These are phyloP conservation scores for Croton laevigatus DNA, from an alignment of 441 rosid genomes.

Conservation along the genomic window DNA sequence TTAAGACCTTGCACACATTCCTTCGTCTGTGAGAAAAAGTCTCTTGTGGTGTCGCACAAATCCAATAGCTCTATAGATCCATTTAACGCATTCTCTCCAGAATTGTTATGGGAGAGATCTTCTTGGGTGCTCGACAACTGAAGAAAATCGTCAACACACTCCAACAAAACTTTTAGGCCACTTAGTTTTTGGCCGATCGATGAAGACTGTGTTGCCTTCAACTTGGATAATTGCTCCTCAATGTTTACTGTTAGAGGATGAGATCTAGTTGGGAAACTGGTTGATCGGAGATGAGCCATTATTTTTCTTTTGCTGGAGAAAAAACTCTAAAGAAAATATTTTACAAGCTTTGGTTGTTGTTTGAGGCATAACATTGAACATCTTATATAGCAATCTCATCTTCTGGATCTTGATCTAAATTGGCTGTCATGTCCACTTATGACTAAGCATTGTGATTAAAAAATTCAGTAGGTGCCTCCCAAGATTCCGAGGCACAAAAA, in stretches of 20 bases:
- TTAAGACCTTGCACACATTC: constrained; percentile 7
- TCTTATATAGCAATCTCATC: neutral
- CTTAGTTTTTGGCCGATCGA: neutral
- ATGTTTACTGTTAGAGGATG: constrained; percentile 9
- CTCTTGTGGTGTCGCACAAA: constrained; percentile 8
- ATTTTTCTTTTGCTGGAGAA: neutral
- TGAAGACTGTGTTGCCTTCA: neutral
- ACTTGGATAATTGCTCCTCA: neutral
- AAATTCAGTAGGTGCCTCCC: too few species aligned
- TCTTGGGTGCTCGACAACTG: neutral
- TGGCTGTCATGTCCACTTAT: neutral
- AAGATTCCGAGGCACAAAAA: neutral
- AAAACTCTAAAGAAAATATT: neutral
- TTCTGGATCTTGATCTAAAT: neutral
- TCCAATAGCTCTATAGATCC: neutral
- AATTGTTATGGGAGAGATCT: constrained; percentile 17
- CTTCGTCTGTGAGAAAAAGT: neutral
- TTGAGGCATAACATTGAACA: neutral
- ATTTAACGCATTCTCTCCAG: constrained; percentile 22
- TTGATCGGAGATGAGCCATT: constrained; percentile 7
- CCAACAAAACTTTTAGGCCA: constrained; percentile 9
- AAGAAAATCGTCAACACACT: constrained; percentile 17
- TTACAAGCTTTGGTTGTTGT: neutral
- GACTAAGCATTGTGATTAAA: too few species aligned
- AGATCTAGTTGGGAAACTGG: constrained; percentile 9